phyloP scores from a whole-genome alignment of 352 stramenopile species.

The Lagenidium sp. region DNA sequence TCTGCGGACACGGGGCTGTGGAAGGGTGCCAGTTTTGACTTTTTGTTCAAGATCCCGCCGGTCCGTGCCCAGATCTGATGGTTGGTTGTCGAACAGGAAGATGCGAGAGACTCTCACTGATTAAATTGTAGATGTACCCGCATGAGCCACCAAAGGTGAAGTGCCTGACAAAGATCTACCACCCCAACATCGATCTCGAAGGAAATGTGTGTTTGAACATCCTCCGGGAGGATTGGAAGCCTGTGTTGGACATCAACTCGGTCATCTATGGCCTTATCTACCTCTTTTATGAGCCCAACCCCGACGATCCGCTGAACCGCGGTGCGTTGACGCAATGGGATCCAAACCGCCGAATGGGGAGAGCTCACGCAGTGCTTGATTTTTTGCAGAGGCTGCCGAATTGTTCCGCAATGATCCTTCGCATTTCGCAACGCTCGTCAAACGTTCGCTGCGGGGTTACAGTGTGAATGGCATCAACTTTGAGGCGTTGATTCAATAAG shows the following conservation, averaged over 20 bases:
- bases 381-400: conserved; percentile 92
- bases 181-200: conserved; percentile 98
- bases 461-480: conserved; percentile 79
- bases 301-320: conserved; percentile 97
- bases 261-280: conserved; percentile 99
- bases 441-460: conserved; percentile 76
- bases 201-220: conserved; percentile 98
- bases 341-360: background rate
- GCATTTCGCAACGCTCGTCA: conserved; percentile 89
- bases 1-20: conserved; percentile 95
- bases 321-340: conserved; percentile 19
- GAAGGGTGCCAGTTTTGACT: conserved; percentile 96
- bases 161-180: conserved; percentile 97
- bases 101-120: too few species aligned
- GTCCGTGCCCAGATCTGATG: conserved; percentile 33
- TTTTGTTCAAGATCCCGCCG: conserved; percentile 96
- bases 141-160: conserved; percentile 97
- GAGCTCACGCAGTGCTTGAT: too few species aligned
- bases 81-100: too few species aligned
- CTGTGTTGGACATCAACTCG: conserved; percentile 98
- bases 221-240: conserved; percentile 98
- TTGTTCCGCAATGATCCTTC: conserved; percentile 92
- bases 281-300: conserved; percentile 99
- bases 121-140: conserved; percentile 77
- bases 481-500: conserved; percentile 58